phyloP scores from a whole-genome alignment of 176 grass and related monocot genomes.

The Hordeum marinum region DNA sequence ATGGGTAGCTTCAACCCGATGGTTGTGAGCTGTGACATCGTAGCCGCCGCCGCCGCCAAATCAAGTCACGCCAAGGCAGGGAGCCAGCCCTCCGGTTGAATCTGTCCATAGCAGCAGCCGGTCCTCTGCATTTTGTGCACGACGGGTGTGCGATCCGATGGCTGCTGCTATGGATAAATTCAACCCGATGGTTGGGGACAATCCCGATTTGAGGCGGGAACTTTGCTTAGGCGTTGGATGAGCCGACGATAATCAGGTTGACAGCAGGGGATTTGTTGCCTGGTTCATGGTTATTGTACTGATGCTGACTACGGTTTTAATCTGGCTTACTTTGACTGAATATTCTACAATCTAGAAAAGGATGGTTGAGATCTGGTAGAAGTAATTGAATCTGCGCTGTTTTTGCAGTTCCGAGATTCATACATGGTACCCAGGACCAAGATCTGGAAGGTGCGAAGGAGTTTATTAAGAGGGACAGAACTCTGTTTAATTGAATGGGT shows the following conservation, averaged over 20 bases:
- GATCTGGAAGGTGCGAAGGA: not conserved
- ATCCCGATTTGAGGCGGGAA: no score
- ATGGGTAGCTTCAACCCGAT: no score
- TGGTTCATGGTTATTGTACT: no score
- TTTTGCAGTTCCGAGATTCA: not conserved
- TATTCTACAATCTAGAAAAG: no score
- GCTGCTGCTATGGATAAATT: not conserved
- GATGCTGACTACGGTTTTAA: no score
- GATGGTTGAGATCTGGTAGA: not conserved
- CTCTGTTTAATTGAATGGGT: no score
- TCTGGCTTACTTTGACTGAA: no score
- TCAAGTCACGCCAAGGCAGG: not conserved
- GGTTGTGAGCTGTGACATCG: no score
- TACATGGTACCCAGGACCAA: not conserved
- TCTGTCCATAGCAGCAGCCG: not conserved
- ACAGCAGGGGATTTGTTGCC: not conserved
- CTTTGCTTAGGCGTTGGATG: no score
- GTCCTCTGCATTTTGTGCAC: not conserved
- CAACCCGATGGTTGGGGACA: not conserved
- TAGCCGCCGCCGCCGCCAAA: fast-evolving
- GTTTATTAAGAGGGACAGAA: no score
- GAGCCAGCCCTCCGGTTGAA: not conserved
- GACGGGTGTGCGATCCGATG: not conserved
- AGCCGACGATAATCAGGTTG: no score
- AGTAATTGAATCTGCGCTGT: not conserved